Conservation (phyloP, 1,284 basidiomycete genomes). For the Malassezia vespertilionis region DNA sequence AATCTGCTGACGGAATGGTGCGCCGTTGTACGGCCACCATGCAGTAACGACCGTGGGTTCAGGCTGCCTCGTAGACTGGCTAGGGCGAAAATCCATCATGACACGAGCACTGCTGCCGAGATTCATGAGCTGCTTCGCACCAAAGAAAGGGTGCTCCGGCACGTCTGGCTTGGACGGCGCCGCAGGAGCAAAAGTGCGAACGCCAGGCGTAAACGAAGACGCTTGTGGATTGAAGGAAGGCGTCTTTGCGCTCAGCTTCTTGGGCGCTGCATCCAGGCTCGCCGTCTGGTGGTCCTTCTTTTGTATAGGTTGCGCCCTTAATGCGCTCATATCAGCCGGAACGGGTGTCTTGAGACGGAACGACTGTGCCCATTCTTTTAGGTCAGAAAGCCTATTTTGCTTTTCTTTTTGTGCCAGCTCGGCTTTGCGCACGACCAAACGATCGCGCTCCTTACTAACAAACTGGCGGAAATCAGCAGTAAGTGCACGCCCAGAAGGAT, state of each 20-base stretch:
- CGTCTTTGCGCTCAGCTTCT: too few species aligned
- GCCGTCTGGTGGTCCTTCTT: constrained; percentile 60
- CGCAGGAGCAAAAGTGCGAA: constrained; percentile 6
- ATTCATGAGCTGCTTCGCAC: constrained; percentile 60
- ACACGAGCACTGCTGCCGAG: constrained; percentile 59
- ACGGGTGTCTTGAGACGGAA: constrained; percentile 96
- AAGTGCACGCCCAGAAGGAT: constrained; percentile 25
- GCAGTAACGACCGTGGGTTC: constrained; percentile 63
- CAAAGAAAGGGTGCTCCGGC: constrained; percentile 74
- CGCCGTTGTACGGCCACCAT: constrained; percentile 77
- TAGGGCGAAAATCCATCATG: constrained; percentile 89
- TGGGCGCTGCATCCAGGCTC: constrained; percentile 49
- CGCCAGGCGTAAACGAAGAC: constrained; percentile 1
- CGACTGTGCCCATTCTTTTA: constrained; percentile 77
- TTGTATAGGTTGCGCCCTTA: constrained; percentile 64
- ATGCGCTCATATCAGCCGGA: constrained; percentile 82
- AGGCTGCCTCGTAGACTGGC: constrained; percentile 69
- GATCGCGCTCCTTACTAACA: constrained; percentile 39
- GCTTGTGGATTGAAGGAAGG: background rate
- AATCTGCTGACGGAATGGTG: constrained; percentile 68
- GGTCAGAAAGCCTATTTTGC: constrained; percentile 79
- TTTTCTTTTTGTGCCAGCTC: constrained; percentile 81
- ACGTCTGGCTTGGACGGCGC: constrained; percentile 41
- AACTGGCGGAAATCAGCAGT: constrained; percentile 42
- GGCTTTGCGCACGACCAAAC: constrained; percentile 69